Conservation (phyloP, 1,284 basidiomycete species). For the Taiwanofungus camphoratus region DNA sequence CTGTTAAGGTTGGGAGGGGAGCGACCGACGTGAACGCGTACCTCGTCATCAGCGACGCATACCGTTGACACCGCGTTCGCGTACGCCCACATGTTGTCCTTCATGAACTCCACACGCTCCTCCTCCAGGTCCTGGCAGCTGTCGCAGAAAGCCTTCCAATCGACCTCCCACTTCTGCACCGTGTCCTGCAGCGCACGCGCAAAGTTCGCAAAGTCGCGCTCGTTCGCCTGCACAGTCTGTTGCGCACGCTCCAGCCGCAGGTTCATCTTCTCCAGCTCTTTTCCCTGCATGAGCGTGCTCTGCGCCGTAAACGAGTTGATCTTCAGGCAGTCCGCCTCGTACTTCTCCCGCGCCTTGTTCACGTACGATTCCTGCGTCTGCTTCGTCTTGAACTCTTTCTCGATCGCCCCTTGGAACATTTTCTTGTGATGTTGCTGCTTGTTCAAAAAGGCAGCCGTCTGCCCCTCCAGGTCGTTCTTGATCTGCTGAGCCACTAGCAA, state of each 20-base stretch:
- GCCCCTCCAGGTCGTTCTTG: conserved; percentile 72
- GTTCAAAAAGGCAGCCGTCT: conserved; percentile 55
- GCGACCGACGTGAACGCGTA: conserved; percentile 33
- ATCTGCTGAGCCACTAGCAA: conserved; percentile 69
- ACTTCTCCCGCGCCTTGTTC: conserved; percentile 87
- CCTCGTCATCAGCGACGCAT: conserved; percentile 95
- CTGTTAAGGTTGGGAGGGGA: conserved; percentile 1
- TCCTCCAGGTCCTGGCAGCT: conserved; percentile 95
- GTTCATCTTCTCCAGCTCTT: conserved; percentile 88
- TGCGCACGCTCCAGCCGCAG: conserved; percentile 86
- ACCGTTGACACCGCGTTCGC: conserved; percentile 95
- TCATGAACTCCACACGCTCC: conserved; percentile 88
- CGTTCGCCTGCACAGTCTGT: conserved; percentile 85
- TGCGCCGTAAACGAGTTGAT: conserved; percentile 97
- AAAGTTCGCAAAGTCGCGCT: conserved; percentile 89
- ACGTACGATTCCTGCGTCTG: conserved; percentile 81
- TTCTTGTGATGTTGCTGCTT: conserved; percentile 76
- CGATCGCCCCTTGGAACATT: conserved; percentile 66
- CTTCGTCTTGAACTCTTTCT: conserved; percentile 86
- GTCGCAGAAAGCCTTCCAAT: conserved; percentile 94
- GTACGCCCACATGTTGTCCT: conserved; percentile 94
- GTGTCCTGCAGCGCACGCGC: conserved; percentile 80
- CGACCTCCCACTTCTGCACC: conserved; percentile 82
- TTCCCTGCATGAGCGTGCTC: conserved; percentile 88
- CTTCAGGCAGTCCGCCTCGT: conserved; percentile 89